Percentiles rank a stretch among this genome's conserved stretches.
Conservation (phyloP, 2,329 filamentous ascomycete genomes). For the Exophiala bonariae region DNA sequence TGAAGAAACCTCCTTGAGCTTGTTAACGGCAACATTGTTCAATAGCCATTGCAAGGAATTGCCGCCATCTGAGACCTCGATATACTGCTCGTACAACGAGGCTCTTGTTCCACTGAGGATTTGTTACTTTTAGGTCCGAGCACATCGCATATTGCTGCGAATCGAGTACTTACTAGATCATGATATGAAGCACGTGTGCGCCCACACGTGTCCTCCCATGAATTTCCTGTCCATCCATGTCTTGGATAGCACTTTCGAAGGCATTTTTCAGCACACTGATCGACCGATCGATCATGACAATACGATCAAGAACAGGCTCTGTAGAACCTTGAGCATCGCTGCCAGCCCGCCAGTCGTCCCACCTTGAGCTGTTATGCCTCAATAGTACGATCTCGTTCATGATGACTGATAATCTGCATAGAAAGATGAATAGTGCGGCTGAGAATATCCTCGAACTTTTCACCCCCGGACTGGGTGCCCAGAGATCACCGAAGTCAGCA, state of each 20-base stretch:
- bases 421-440: not conserved
- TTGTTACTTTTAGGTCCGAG: too few species aligned
- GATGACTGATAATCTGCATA: constrained; percentile 2
- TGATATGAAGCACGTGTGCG: not conserved
- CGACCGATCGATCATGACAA: constrained; percentile 1
- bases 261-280: not conserved
- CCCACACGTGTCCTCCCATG: not conserved
- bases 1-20: not conserved
- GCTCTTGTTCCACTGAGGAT: not conserved
- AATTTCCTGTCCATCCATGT: not conserved
- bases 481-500: not conserved
- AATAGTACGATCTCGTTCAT: constrained; percentile 4
- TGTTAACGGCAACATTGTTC: constrained; percentile 2
- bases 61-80: not conserved
- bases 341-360: constrained; percentile 2
- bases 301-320: not conserved
- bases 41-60: constrained; percentile 1
- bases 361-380: constrained; percentile 1
- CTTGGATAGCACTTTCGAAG: not conserved
- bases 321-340: not conserved
- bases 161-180: not conserved
- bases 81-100: constrained; percentile 3
- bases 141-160: too few species aligned
- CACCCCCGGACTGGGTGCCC: not conserved
- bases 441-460: not conserved